phyloP scores from a whole-genome alignment of 768 basidiomycete species.

The Pisolithus tinctorius region DNA sequence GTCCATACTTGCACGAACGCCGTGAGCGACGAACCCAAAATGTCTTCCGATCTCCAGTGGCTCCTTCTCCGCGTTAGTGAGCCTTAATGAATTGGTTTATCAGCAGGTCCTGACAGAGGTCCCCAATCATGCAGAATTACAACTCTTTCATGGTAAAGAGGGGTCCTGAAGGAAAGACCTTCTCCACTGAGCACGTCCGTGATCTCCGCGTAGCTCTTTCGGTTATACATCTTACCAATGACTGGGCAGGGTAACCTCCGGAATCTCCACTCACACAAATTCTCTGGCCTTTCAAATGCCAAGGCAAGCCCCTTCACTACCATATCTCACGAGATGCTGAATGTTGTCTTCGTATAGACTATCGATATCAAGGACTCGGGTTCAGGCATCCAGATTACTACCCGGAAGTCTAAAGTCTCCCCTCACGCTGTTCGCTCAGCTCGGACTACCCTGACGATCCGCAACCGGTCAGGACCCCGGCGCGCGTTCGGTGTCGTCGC shows the following conservation, averaged over 20 bases:
- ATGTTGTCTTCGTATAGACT: conserved; percentile 37
- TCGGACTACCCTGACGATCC: conserved; percentile 45
- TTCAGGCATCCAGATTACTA: conserved; percentile 51
- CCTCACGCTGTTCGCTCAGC: conserved; percentile 44
- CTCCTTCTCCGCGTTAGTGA: conserved; percentile 77
- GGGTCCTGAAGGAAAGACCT: conserved; percentile 61
- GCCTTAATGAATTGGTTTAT: not conserved
- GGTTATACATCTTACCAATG: conserved; percentile 1
- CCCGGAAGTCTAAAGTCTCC: conserved; percentile 58
- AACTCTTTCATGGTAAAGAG: conserved; percentile 86
- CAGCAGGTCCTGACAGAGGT: not conserved
- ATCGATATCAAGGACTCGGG: conserved; percentile 55
- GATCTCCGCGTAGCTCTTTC: not conserved
- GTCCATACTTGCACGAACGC: conserved; percentile 8
- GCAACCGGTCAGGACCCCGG: conserved; percentile 64
- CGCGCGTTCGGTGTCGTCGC: conserved; percentile 63
- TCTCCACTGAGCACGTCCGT: conserved; percentile 81
- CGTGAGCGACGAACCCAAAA: conserved; percentile 29
- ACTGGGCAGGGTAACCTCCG: conserved; percentile 68
- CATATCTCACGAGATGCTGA: not conserved
- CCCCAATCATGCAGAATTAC: conserved; percentile 45
- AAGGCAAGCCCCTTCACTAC: conserved; percentile 44
- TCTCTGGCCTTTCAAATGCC: conserved; percentile 80
- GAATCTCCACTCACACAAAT: conserved; percentile 89
- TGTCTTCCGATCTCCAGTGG: conserved; percentile 93